Base-by-base conservation (phyloP, 345 rosid genomes). In the Limnanthes douglasii region DNA sequence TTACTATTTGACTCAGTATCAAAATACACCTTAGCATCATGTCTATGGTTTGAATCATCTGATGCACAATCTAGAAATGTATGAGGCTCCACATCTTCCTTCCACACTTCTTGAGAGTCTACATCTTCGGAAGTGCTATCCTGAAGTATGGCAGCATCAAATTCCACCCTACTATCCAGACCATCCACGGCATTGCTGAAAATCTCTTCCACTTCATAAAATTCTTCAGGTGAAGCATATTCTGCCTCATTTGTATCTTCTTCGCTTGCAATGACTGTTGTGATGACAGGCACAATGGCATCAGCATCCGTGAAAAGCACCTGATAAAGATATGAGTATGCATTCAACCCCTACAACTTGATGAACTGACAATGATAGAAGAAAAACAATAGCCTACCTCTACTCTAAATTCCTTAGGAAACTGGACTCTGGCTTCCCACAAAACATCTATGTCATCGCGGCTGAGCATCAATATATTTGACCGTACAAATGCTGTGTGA, bases 141-240 rank as follows among this genome's bases (percentile, higher is more conserved):
- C 36, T 45, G 61, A 41, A 47, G 61, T 31, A 45, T 32, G 43
- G 24, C 55, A 45, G 68, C 18, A 45, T 57, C 62, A 0, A 17
- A 40, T 28, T 73, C 81, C 39, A 39, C 62, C 57, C 63, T 79
- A 25, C 60, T 66, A 45, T 83, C 94, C 16, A 58, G 76, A 5
- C 57, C 71, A 19, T 84, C 94, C 7, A 65, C 56, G 15, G 57
- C 66, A 57, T 57, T 82, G 67, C 78, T 71, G 57, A 90, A 90
- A 24, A 90, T 78, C 68, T 90, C 94, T 65, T 90, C 94, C 33
- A 75, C 98, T 76, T 90, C 98, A 56, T 68, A 90, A 65, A 84
- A 84, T 34, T 90, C 98, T 50, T 90, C 98, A 11, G 96, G 94
- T 31, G 98, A 73, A 61, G 74, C 59, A 51, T 53, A 46, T 31